Evolutionary conservation across 78 protist species (phyloP), one percentile per base, ranked within the genome.

Genomic region (Anaeramoeba ignava): DNA sequence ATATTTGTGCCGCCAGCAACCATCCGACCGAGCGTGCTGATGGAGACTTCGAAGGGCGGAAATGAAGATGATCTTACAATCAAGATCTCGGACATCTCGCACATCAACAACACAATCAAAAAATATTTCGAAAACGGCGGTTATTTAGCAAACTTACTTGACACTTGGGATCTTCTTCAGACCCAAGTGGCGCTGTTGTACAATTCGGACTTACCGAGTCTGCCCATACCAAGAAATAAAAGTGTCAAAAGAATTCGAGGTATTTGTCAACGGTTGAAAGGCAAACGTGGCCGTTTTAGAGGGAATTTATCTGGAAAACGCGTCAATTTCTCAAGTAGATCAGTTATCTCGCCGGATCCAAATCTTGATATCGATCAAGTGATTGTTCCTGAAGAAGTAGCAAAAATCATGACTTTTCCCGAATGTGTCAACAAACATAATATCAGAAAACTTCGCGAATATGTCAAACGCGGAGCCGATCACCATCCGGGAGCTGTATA

Each of bases 341-440:
- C 99, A 0, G 99, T 98, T 68, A 98, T 98, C 84, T 92, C 97
- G 2, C 99, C 99, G 0, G 99, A 98, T 86, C 99, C 99, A 23
- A 97, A 98, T 89, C 85, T 97, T 8, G 38, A 68, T 38, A 93
- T 98, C 82, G 90, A 93, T 78, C 95, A 98, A 83, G 97, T 81
- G n/a, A 94, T 91, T 2, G 94, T 97, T 3, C 99, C 99, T 0
- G 82, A 40, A 3, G 89, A 78, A 42, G 89, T 96, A 12, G 97
- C 99, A 3, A 83, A 86, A 86, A 85, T 83, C 31, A 42, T 98
- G 86, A 97, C 99, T 0, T 97, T 87, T 85, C 98, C 99, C 12
- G 98, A 98, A 91, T 68, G 89, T 27, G 99, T 95, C 17, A 67
- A 33, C 40, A 42, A 38, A 34, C 78, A 79, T 88, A 97, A 96